Conservation (phyloP, 2,329 filamentous ascomycete genomes). For the Aspergillus arachidicola region DNA sequence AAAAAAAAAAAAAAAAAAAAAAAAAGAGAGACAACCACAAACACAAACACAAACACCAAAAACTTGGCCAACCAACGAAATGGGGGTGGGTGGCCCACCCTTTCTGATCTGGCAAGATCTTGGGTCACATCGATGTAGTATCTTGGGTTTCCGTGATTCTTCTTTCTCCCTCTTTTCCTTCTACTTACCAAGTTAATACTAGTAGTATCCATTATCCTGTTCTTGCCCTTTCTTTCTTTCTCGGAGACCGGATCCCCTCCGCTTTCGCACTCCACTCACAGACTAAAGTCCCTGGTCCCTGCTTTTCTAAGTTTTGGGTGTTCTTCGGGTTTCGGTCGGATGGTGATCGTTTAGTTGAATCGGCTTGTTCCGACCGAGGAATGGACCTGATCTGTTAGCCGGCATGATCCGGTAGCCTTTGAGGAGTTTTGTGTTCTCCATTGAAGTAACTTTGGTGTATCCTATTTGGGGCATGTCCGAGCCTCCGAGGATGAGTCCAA, state of each 20-base stretch:
- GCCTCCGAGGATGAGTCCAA: too few species aligned
- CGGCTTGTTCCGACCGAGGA: neutral
- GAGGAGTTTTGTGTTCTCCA: neutral
- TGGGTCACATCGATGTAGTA: constrained; percentile 3
- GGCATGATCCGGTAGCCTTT: neutral
- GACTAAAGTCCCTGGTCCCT: neutral
- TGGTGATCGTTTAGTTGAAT: neutral
- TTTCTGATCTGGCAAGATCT: neutral
- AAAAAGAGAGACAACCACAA: too few species aligned
- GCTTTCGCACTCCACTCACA: neutral
- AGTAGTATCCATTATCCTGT: neutral
- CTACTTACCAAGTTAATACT: too few species aligned
- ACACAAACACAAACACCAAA: neutral
- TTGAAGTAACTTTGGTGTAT: too few species aligned
- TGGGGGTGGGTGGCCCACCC: neutral
- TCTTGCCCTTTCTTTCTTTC: too few species aligned
- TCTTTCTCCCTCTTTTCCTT: neutral
- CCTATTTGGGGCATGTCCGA: neutral
- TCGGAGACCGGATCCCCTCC: neutral
- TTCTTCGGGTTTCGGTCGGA: neutral
- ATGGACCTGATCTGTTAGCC: neutral
- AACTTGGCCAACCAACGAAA: neutral
- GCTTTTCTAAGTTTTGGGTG: neutral
- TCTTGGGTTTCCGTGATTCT: neutral
- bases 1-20: neutral